Conservation (phyloP, 2,329 filamentous ascomycete genomes). For the Colletotrichum tropicale region DNA sequence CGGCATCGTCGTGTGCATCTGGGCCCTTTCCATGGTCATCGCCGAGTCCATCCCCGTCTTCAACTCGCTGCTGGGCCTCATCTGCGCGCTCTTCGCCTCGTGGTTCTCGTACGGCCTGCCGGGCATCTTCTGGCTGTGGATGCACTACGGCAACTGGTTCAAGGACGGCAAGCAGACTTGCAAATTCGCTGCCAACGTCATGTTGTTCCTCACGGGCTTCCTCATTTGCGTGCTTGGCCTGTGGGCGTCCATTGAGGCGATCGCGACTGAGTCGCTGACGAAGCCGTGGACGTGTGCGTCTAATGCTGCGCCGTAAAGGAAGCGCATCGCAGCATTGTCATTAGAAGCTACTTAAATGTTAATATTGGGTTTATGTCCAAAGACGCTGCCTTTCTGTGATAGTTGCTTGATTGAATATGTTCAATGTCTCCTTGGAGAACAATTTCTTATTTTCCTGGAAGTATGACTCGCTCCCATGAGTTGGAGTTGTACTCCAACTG, state of each 20-base stretch:
- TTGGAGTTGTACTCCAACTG: neutral
- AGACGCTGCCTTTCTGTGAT: no score
- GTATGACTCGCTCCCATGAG: neutral
- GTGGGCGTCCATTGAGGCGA: slow-evolving; percentile 43
- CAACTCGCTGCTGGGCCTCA: slow-evolving; percentile 66
- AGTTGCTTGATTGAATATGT: neutral
- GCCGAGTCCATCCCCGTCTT: slow-evolving; percentile 74
- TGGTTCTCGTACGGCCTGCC: slow-evolving; percentile 67
- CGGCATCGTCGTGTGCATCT: slow-evolving; percentile 57
- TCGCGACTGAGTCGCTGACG: slow-evolving; percentile 30
- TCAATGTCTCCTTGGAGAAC: neutral
- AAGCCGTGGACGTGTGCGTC: slow-evolving; percentile 41
- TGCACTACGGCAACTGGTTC: slow-evolving; percentile 47
- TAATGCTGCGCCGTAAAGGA: slow-evolving; percentile 22
- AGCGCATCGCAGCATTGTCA: neutral
- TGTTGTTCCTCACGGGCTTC: slow-evolving; percentile 36
- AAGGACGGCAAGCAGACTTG: slow-evolving; percentile 30
- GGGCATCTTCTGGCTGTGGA: slow-evolving; percentile 52
- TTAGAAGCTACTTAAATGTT: neutral
- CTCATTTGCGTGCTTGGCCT: slow-evolving; percentile 41
- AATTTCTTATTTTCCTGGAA: neutral
- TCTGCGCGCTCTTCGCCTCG: slow-evolving; percentile 66
- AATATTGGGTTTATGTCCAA: neutral
- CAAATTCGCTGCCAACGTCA: slow-evolving; percentile 34
- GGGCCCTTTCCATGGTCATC: slow-evolving; percentile 69